Conservation (phyloP, 768 basidiomycete genomes). For the Suillus luteus region DNA sequence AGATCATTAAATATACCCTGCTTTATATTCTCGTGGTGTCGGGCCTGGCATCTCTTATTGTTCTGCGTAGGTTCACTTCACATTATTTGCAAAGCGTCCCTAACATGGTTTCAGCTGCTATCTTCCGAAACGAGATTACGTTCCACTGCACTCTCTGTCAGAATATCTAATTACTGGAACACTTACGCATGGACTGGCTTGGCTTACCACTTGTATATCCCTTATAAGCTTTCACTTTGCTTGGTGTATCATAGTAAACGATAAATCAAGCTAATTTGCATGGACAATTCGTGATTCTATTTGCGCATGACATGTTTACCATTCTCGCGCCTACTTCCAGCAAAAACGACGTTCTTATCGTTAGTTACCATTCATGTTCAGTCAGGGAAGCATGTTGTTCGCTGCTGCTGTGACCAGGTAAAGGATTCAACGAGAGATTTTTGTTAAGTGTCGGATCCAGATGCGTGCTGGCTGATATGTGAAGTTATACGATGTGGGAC, state of each 20-base stretch:
- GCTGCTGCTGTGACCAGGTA: not conserved
- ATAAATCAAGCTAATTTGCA: constrained; percentile 19
- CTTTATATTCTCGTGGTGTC: constrained; percentile 79
- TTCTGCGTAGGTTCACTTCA: constrained; percentile 62
- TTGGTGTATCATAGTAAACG: constrained; percentile 34
- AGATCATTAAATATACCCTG: constrained; percentile 84
- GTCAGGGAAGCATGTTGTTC: not conserved
- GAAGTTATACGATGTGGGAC: not conserved
- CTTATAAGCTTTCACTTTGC: constrained; percentile 21
- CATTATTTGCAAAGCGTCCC: constrained; percentile 14
- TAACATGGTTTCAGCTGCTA: constrained; percentile 51
- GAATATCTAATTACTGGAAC: constrained; percentile 68
- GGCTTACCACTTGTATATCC: constrained; percentile 26
- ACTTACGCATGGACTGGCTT: constrained; percentile 17
- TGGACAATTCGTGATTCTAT: not conserved
- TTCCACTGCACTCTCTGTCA: constrained; percentile 83
- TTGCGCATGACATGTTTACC: not conserved
- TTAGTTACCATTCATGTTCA: not conserved
- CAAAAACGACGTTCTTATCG: not conserved
- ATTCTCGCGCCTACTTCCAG: not conserved
- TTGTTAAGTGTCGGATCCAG: not conserved
- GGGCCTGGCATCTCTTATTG: constrained; percentile 77
- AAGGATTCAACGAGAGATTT: not conserved
- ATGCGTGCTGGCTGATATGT: not conserved
- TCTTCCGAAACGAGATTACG: constrained; percentile 81